Evolutionary conservation across 2,329 filamentous ascomycete genomes (phyloP), one percentile per base, ranked within the genome.

Genomic region (Corniculantispora saksenae): DNA sequence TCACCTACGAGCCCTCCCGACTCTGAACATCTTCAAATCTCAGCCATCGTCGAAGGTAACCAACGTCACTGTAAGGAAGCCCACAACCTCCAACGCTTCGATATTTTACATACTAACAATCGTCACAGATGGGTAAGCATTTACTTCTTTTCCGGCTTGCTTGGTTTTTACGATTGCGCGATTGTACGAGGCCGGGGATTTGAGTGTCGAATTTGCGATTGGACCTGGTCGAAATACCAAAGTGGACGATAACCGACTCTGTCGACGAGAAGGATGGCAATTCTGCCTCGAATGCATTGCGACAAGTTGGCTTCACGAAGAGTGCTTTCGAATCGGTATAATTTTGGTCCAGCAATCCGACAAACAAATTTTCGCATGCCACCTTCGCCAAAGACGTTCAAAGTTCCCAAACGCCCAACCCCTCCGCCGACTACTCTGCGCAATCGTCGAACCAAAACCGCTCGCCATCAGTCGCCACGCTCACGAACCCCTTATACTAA

Each of bases 91-190:
- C n/a, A 43, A 67, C 68, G 61, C 68, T 70, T 66, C 35, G 15
- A 51, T 38, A 65, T 38, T 64, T 23, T 23, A 66, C 66, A 63
- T 71, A 74, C 80, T 84, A 75, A 84, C 77, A 70, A 71, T 68
- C 50, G 64, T 68, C 69, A 69, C 76, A 88, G 85, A 88, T 88
- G 86, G 85, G 86, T 88, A 87, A 87, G 85, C 75, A 58, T 67
- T 67, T 66, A 66, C 66, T 70, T 66, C 68, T 67, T 64, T 67
- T 68, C 47, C 66, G 47, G 57, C 38, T 50, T 27, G 62, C 38
- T 61, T 40, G 57, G 53, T 58, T 58, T 32, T 35, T 45, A n/a
- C 32, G 61, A 58, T 57, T 58, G 61, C 61, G 61, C 61, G 45
- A 64, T 51, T 63, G 61, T 50, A 43, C 54, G 54, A 58, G 47